Conservation (phyloP, 2,329 filamentous ascomycete species). For the Whalleya microplaca region DNA sequence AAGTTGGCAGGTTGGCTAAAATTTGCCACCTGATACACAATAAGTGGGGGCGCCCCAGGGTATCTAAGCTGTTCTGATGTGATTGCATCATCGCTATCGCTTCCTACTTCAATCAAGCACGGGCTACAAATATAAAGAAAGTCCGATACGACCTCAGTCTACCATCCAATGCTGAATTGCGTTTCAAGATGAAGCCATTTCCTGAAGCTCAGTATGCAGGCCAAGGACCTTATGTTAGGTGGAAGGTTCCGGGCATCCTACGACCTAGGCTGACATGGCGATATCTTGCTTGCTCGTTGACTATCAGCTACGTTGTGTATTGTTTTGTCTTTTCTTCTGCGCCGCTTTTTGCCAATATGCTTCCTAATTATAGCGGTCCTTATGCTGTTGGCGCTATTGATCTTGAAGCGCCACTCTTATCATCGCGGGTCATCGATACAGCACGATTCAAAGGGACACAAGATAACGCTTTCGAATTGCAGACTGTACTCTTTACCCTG, state of each 20-base stretch:
- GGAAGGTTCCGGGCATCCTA: constrained; percentile 21
- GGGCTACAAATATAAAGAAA: not conserved
- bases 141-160: not conserved
- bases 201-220: constrained; percentile 25
- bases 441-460: constrained; percentile 41
- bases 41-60: not conserved
- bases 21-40: not conserved
- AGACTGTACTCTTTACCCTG: constrained; percentile 53
- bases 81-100: not conserved
- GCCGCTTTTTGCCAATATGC: constrained; percentile 48
- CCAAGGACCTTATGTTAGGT: constrained; percentile 7
- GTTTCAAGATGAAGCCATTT: constrained; percentile 30
- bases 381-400: constrained; percentile 52
- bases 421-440: constrained; percentile 39
- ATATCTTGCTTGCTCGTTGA: constrained; percentile 37
- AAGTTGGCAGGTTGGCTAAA: not conserved
- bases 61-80: not conserved
- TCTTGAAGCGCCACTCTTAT: constrained; percentile 42
- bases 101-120: not conserved
- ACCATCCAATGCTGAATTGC: not conserved
- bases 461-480: constrained; percentile 47
- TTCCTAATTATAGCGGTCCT: constrained; percentile 49
- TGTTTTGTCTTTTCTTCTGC: constrained; percentile 44
- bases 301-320: constrained; percentile 42
- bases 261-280: constrained; percentile 41